Base-by-base conservation (phyloP, 148 eudicot species). In the Rheum nobile region DNA sequence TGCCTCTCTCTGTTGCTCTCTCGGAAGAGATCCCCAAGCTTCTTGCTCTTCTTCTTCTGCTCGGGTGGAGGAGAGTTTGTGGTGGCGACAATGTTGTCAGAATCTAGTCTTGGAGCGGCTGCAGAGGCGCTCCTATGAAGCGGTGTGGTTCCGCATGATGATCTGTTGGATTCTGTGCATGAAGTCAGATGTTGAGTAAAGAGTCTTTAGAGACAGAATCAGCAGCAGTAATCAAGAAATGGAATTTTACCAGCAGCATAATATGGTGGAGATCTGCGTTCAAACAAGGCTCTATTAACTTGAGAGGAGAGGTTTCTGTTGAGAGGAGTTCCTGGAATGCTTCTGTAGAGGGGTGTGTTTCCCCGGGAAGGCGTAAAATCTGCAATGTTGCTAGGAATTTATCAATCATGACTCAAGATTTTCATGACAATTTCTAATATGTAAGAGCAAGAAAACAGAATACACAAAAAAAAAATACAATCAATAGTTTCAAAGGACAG, bases 351-450 rank as follows among this genome's bases (percentile, higher is more conserved):
- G 0, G 97, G 96, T 26, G 96, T 86, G 76, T 71, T 92, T 34
- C 96, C 90, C 2, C 89, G 84, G 32, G 97, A 92, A 63, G 97
- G 92, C 43, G 92, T 88, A 43, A 92, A 92, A 78, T 90, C 97
- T 92, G 93, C 90, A 82, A 61, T 31, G 16, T 44, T 31, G 39
- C 71, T 63, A 39, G 26, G 22, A 74, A 37, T 10, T 32, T 4
- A 35, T 48, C 61, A 72, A 6, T 6, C 19, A 21, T 17, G 26
- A 17, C 14, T 47, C 52, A 44, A 26, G 24, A 41, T 69, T 22
- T 41, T 43, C 47, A 43, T 13, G 0, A 9, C 8, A 22, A 26
- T 6, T 10, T 4, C 28, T 54, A 21, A 44, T 10, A 44, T 44
- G 16, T 44, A 0, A 10, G 12, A 44, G 6, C 1, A 42, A 11